Percentiles rank a stretch among this genome's conserved stretches.
Evolutionary conservation across 805 yeast species (phyloP).

Genomic region (Kuraishia floccosa): DNA sequence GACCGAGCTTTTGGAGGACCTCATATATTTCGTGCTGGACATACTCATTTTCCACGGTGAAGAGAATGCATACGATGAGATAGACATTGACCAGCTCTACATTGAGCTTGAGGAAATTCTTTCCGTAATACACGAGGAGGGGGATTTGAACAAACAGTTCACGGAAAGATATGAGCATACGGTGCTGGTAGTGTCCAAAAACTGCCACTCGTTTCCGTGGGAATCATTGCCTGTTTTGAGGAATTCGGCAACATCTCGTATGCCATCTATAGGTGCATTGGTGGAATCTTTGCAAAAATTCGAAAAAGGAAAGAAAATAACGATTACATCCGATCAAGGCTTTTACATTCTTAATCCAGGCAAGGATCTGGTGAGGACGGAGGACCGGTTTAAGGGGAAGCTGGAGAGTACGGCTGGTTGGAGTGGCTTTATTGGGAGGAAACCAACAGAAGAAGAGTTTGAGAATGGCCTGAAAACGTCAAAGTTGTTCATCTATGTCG

Average conservation of each 20-base stretch:
- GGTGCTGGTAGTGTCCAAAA: slow-evolving; percentile 57
- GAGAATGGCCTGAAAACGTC: slow-evolving; percentile 25
- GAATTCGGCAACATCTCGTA: slow-evolving; percentile 50
- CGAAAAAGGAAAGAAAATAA: slow-evolving; percentile 5
- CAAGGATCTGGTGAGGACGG: slow-evolving; percentile 63
- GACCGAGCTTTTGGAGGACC: slow-evolving; percentile 43
- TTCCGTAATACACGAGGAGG: not conserved
- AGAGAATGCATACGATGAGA: slow-evolving; percentile 50
- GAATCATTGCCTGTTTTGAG: slow-evolving; percentile 59
- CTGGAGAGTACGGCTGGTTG: slow-evolving; percentile 32
- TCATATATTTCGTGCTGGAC: slow-evolving; percentile 53
- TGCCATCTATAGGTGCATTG: slow-evolving; percentile 54
- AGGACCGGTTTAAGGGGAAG: slow-evolving; percentile 34
- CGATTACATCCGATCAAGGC: slow-evolving; percentile 17
- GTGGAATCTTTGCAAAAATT: slow-evolving; percentile 19
- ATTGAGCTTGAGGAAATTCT: slow-evolving; percentile 39
- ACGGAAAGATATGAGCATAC: slow-evolving; percentile 32
- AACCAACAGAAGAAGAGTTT: slow-evolving; percentile 50
- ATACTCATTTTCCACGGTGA: slow-evolving; percentile 52
- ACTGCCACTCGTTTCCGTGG: slow-evolving; percentile 78
- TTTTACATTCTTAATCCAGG: slow-evolving; percentile 74
- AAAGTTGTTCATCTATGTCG: slow-evolving; percentile 63
- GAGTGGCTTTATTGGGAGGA: slow-evolving; percentile 38
- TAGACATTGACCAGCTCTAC: slow-evolving; percentile 45
- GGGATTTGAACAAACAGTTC: not conserved